These are phyloP conservation scores for Paecilomyces sp. DNA, from an alignment of 2,329 filamentous ascomycete genomes.

Conservation along the genomic window DNA sequence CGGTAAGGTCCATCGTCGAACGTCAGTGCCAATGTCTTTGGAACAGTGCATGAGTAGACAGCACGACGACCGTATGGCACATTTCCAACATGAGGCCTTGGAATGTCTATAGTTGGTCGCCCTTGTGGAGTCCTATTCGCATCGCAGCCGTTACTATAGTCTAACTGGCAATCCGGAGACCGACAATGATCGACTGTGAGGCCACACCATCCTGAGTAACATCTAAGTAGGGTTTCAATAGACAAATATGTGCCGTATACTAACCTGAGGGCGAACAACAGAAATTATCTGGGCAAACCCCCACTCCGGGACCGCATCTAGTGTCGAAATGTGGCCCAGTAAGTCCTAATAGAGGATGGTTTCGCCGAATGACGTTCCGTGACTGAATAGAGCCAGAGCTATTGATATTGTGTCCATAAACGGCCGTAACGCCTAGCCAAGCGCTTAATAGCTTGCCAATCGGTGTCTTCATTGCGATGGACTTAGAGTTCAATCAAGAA, in stretches of 20 bases:
- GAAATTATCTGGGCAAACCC: constrained; percentile 24
- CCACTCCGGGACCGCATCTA: constrained; percentile 27
- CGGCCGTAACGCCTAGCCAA: not conserved
- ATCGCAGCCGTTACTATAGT: constrained; percentile 31
- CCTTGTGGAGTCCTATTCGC: constrained; percentile 27
- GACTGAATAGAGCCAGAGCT: not conserved
- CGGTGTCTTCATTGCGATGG: not conserved
- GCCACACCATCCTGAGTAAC: constrained; percentile 31
- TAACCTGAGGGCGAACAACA: constrained; percentile 35
- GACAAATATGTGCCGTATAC: not conserved
- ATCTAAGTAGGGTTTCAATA: not conserved
- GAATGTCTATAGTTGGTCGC: constrained; percentile 24
- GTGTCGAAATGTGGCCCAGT: constrained; percentile 6
- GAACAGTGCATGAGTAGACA: constrained; percentile 35
- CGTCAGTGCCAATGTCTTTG: constrained; percentile 57
- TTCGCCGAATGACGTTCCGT: not conserved
- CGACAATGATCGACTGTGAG: constrained; percentile 28
- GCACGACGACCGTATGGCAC: constrained; percentile 28
- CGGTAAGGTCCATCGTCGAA: constrained; percentile 61
- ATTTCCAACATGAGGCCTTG: constrained; percentile 27
- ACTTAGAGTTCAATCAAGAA: not conserved
- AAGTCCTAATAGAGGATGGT: not conserved
- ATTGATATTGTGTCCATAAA: not conserved
- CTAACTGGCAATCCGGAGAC: constrained; percentile 33
- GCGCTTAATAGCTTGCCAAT: not conserved